These are phyloP conservation scores for Crucihimalaya himalaica DNA, from an alignment of 345 rosid species.

Conservation along the genomic window DNA sequence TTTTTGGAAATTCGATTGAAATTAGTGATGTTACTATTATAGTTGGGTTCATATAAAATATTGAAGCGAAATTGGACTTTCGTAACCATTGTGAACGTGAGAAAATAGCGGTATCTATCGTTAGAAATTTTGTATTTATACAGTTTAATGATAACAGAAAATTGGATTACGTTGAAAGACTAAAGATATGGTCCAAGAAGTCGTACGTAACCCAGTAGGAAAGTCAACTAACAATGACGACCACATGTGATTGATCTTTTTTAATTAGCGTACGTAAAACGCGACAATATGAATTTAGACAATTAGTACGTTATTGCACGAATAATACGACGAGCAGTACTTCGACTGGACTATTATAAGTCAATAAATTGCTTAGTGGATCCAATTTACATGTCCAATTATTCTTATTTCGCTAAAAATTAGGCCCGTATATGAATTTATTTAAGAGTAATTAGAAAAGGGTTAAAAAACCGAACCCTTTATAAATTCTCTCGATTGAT, in stretches of 20 bases:
- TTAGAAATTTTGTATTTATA: neutral
- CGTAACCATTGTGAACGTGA: slow-evolving; percentile 5
- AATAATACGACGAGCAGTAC: neutral
- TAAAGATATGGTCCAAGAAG: slow-evolving; percentile 21
- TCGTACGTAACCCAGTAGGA: neutral
- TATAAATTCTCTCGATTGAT: too few relatives aligned
- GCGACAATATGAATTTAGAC: slow-evolving; percentile 4
- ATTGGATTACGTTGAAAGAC: slow-evolving; percentile 1
- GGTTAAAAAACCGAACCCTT: neutral
- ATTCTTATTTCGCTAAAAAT: neutral
- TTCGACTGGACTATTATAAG: neutral
- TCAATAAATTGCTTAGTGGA: neutral
- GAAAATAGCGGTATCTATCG: neutral
- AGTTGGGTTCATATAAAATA: neutral
- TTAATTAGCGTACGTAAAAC: slow-evolving; percentile 6
- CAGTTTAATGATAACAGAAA: neutral
- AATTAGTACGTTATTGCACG: neutral
- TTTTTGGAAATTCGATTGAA: slow-evolving; percentile 10
- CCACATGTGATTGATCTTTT: neutral
- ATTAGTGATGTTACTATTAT: neutral
- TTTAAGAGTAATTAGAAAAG: neutral
- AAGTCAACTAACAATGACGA: slow-evolving; percentile 18
- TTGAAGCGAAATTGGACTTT: slow-evolving; percentile 19
- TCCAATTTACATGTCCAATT: neutral
- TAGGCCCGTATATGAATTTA: neutral